Conservation (phyloP, 371 early-diverging fungal species). For the Apophysomyces ossiformis region DNA sequence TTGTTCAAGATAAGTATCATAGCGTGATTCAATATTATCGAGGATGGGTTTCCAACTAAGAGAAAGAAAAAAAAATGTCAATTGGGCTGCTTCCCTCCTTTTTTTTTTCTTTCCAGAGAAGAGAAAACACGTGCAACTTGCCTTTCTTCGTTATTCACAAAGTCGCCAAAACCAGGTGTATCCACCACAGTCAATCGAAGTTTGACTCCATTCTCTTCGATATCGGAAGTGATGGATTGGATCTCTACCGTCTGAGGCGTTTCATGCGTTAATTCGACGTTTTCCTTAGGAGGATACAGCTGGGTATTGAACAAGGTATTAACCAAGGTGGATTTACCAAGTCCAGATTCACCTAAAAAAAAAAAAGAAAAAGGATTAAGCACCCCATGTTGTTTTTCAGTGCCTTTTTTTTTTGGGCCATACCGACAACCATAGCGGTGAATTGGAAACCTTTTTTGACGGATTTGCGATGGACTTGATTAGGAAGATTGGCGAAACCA, state of each 20-base stretch:
- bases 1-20: conserved; percentile 92
- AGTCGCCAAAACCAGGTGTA: conserved; percentile 94
- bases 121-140: conserved; percentile 23
- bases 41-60: conserved; percentile 92
- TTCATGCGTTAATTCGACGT: conserved; percentile 78
- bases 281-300: conserved; percentile 82
- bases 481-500: conserved; percentile 97
- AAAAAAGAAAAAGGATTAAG: not conserved
- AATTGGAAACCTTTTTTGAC: conserved; percentile 99
- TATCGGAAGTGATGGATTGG: conserved; percentile 85
- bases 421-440: conserved; percentile 96
- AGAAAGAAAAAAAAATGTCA: not conserved
- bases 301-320: conserved; percentile 97
- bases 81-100: not conserved
- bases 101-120: no score
- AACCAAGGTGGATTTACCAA: conserved; percentile 98
- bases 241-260: conserved; percentile 92
- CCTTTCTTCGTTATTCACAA: conserved; percentile 92
- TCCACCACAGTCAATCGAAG: conserved; percentile 93
- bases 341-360: conserved; percentile 82
- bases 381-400: not conserved
- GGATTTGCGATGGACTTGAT: conserved; percentile 97
- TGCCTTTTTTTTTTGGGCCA: not conserved
- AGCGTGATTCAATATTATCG: conserved; percentile 94
- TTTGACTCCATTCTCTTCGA: conserved; percentile 86